These are phyloP conservation scores for Medicago lupulina DNA, from an alignment of 306 rosid species.

Conservation along the genomic window DNA sequence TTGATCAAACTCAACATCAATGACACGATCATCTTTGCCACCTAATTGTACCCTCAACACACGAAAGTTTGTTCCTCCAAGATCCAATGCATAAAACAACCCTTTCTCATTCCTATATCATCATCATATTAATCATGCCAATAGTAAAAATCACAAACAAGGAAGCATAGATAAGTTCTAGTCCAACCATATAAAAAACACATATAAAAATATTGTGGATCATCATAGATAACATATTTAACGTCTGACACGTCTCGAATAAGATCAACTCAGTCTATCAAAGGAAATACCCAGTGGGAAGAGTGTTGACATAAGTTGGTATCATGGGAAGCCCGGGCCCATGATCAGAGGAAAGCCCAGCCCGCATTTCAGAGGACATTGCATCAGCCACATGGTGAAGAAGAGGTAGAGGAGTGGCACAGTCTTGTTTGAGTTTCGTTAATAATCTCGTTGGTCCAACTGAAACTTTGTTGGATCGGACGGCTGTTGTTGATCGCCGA, in stretches of 20 bases:
- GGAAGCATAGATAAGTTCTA: too few relatives aligned
- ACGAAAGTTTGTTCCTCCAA: slow-evolving; percentile 93
- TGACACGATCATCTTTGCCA: slow-evolving; percentile 74
- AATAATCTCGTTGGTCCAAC: slow-evolving; percentile 49
- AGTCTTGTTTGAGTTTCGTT: slow-evolving; percentile 61
- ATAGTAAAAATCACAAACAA: too few relatives aligned
- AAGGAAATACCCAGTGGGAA: slow-evolving; percentile 96
- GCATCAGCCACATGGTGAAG: slow-evolving; percentile 72
- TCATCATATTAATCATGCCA: too few relatives aligned
- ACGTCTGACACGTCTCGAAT: too few relatives aligned
- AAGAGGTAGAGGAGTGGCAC: slow-evolving; percentile 76
- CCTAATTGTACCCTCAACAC: slow-evolving; percentile 88
- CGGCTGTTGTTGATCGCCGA: slow-evolving; percentile 52
- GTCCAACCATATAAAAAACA: too few relatives aligned
- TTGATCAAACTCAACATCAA: slow-evolving; percentile 81
- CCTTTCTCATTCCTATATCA: slow-evolving; percentile 79
- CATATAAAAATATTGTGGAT: too few relatives aligned
- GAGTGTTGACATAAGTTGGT: slow-evolving; percentile 74
- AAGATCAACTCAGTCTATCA: too few relatives aligned
- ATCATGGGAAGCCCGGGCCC: slow-evolving; percentile 82
- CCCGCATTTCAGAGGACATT: slow-evolving; percentile 73
- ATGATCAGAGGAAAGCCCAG: slow-evolving; percentile 70
- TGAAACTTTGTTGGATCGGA: slow-evolving; percentile 63
- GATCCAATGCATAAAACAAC: slow-evolving; percentile 91
- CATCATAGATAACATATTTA: too few relatives aligned